Percentiles rank a stretch among this genome's conserved stretches.
These are phyloP conservation scores for Lunularia cruciata DNA, from an alignment of 225 moss, liverwort and hornwort genomes.

Conservation along the genomic window DNA sequence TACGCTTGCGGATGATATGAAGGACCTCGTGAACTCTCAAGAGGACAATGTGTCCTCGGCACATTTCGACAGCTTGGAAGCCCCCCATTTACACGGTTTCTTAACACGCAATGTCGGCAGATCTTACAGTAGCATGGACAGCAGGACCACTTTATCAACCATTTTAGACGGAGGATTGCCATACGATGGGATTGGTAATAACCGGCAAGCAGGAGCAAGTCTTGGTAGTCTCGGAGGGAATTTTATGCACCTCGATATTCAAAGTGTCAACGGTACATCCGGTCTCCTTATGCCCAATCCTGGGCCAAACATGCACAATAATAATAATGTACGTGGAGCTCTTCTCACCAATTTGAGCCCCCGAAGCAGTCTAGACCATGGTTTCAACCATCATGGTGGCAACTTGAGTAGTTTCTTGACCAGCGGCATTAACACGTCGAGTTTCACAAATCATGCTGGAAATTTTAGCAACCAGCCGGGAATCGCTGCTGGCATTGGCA, in stretches of 20 bases:
- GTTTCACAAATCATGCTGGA: slow-evolving; percentile 26
- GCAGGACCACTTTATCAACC: slow-evolving; percentile 27
- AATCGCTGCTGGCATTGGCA: neutral
- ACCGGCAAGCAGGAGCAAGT: slow-evolving; percentile 17
- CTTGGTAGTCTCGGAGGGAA: slow-evolving; percentile 26
- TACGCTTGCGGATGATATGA: neutral
- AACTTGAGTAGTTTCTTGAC: slow-evolving; percentile 42
- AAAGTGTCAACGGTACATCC: neutral
- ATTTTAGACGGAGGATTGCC: slow-evolving; percentile 34
- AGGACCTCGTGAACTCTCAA: slow-evolving; percentile 1
- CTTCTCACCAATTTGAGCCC: slow-evolving; percentile 36
- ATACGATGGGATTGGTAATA: slow-evolving; percentile 30
- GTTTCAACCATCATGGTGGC: slow-evolving; percentile 22
- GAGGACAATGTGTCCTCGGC: slow-evolving; percentile 28
- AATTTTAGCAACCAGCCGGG: slow-evolving; percentile 7
- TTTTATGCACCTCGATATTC: slow-evolving; percentile 8
- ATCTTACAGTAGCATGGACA: slow-evolving; percentile 29
- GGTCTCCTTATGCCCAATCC: slow-evolving; percentile 20
- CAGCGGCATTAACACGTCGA: slow-evolving; percentile 30
- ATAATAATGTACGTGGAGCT: slow-evolving; percentile 14
- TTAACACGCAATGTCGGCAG: slow-evolving; percentile 24
- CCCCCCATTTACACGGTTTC: slow-evolving; percentile 43
- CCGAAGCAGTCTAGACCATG: slow-evolving; percentile 9
- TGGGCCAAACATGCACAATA: slow-evolving; percentile 10
- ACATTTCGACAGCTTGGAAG: slow-evolving; percentile 38